A percentile compares a stretch with the other conserved stretches of the same genome.
phyloP scores from a whole-genome alignment of 2,329 filamentous ascomycete species.

The Calonectria naviculata region DNA sequence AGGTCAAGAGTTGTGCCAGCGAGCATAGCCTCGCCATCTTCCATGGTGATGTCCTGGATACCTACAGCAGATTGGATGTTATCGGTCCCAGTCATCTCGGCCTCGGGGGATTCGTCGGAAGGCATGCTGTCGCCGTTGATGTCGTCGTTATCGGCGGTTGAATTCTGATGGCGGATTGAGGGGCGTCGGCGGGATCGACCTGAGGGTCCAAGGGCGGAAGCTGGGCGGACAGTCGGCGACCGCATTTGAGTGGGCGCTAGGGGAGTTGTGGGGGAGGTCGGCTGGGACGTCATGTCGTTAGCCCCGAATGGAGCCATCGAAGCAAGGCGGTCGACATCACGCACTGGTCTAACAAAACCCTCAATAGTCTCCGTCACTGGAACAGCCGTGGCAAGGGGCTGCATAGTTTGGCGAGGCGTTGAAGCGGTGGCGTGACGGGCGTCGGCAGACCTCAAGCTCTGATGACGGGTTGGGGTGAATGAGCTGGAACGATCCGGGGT shows the following conservation, averaged over 20 bases:
- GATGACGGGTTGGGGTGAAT: conserved; percentile 54
- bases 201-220: conserved; percentile 63
- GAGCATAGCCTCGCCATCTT: conserved; percentile 83
- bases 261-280: conserved; percentile 90
- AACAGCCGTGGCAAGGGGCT: conserved; percentile 75
- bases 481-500: conserved; percentile 36
- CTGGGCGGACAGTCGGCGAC: conserved; percentile 66
- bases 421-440: conserved; percentile 60
- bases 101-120: conserved; percentile 81
- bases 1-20: conserved; percentile 80
- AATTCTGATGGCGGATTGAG: conserved; percentile 90
- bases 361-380: conserved; percentile 77
- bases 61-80: conserved; percentile 86
- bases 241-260: conserved; percentile 72
- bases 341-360: conserved; percentile 82
- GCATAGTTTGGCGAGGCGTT: conserved; percentile 59
- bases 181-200: conserved; percentile 76
- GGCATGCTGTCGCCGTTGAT: conserved; percentile 84
- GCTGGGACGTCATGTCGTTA: conserved; percentile 82
- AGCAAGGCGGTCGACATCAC: conserved; percentile 84
- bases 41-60: conserved; percentile 84
- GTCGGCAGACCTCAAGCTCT: conserved; percentile 64
- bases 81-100: conserved; percentile 82
- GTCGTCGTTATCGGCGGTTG: conserved; percentile 91
- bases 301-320: conserved; percentile 81